Percentiles rank a stretch among this genome's conserved stretches.
Conservation (phyloP, 306 rosid species). For the Rosa chinensis region DNA sequence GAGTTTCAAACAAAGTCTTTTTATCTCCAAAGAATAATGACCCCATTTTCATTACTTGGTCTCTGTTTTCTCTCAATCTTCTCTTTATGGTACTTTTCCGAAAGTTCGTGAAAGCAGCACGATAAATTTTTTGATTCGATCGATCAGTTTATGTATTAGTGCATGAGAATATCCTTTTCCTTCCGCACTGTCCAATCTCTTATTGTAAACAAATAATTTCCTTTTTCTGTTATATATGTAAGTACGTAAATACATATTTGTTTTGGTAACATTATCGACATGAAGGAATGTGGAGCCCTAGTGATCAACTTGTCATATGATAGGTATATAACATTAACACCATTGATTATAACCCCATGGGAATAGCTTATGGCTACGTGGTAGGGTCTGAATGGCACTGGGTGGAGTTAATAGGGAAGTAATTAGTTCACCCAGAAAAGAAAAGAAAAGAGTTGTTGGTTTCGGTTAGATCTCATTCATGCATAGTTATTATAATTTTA, state of each 20-base stretch:
- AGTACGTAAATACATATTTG: neutral
- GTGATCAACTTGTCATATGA: neutral
- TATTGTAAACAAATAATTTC: neutral
- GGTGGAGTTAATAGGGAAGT: conserved; percentile 5
- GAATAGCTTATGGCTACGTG: neutral
- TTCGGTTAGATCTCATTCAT: neutral
- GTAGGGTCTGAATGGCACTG: conserved; percentile 2
- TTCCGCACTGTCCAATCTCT: conserved; percentile 20
- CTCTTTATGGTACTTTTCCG: conserved; percentile 42
- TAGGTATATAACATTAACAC: neutral
- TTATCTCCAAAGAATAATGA: conserved; percentile 41
- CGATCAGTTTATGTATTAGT: neutral
- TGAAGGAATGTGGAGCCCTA: conserved; percentile 17
- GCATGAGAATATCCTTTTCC: conserved; percentile 52
- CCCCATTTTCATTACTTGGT: conserved; percentile 26
- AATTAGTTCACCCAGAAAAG: neutral
- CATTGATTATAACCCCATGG: neutral
- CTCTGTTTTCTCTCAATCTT: neutral
- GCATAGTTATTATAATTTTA: neutral
- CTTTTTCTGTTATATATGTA: neutral
- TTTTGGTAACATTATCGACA: neutral
- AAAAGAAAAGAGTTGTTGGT: neutral
- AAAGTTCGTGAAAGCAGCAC: conserved; percentile 26
- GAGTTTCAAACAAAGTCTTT: conserved; percentile 24
- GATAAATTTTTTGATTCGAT: conserved; percentile 14